These are phyloP conservation scores for Physcia stellaris DNA, from an alignment of 495 filamentous ascomycete genomes.

Conservation along the genomic window DNA sequence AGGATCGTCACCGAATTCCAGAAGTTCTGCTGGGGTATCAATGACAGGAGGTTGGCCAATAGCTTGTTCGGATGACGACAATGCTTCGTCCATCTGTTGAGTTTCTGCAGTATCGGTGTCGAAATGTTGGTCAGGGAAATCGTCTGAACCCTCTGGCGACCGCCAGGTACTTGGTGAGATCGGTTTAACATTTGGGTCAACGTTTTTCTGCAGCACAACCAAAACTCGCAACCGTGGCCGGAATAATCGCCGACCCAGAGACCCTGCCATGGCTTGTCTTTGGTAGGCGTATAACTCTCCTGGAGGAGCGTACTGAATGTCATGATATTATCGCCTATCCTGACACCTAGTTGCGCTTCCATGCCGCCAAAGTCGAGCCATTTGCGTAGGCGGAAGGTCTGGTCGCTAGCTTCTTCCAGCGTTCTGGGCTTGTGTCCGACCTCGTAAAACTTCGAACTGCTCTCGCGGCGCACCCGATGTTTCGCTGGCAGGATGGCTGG, in stretches of 20 bases:
- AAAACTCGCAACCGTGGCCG: conserved; percentile 83
- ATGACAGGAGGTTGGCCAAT: too few relatives aligned
- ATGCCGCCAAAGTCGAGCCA: conserved; percentile 45
- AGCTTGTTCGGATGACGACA: too few relatives aligned
- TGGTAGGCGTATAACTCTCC: conserved; percentile 59
- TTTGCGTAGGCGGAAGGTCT: conserved; percentile 56
- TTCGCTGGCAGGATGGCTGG: conserved; percentile 51
- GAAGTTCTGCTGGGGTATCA: not conserved
- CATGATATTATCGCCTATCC: conserved; percentile 48
- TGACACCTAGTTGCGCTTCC: conserved; percentile 25
- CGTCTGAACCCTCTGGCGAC: too few relatives aligned
- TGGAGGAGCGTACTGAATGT: conserved; percentile 68
- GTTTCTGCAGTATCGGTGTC: too few relatives aligned
- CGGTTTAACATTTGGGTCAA: too few relatives aligned
- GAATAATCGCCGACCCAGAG: conserved; percentile 90
- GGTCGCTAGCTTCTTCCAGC: conserved; percentile 41
- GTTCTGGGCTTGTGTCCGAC: conserved; percentile 27
- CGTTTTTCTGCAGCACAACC: conserved; percentile 57
- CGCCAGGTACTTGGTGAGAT: too few relatives aligned
- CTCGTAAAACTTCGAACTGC: conserved; percentile 23
- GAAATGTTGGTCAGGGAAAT: too few relatives aligned
- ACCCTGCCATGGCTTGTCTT: conserved; percentile 67
- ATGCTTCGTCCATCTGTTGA: too few relatives aligned
- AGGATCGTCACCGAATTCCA: not conserved
- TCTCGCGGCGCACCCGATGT: conserved; percentile 36